Base-by-base conservation (phyloP, 805 yeast species). In the Saturnispora diversa region DNA sequence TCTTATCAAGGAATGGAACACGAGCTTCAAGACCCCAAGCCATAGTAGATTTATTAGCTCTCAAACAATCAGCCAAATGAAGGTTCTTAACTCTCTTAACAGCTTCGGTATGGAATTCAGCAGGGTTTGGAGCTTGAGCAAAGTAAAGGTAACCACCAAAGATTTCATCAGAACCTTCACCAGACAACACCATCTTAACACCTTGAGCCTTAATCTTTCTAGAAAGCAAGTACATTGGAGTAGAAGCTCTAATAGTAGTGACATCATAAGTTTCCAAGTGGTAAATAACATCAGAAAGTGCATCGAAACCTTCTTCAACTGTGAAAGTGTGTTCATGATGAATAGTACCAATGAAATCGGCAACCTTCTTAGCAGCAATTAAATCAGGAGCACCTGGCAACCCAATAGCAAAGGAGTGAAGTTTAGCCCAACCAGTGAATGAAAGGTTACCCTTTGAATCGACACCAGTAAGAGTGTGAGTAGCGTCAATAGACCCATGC, bases 11-110 rank as follows among this genome's bases (percentile, higher is more conserved):
- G 84, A 92, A 92, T 52, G 99, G 99, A 52, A 92, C 98, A 69
- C 99, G 84, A 47, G 98, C 98, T 70, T 92, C 99, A 50, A 92
- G 75, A 65, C 99, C 99, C 99, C 99, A 92, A 32, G 99, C 97
- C 96, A 92, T 85, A 44, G 99, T 92, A 25, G 97, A 88, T 70
- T 92, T 92, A 84, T 92, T 92, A 50, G 99, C 99, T 67, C 99
- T 82, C 62, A 92, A 70, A 72, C 97, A 90, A 70, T 92, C 99
- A 47, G 97, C 86, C 53, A 79, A 79, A 66, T 92, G 96, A 67
- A 92, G 74, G 90, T 92, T 88, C 74, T 92, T 86, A 55, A 92
- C 97, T 65, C 99, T 77, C 70, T 82, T 73, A 48, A 92, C 95
- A 67, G 94, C 84, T 70, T 92, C 99, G 47, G 77, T 70, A 68